Evolutionary conservation across 768 basidiomycete species (phyloP).

Genomic region (Suillus clintonianus): DNA sequence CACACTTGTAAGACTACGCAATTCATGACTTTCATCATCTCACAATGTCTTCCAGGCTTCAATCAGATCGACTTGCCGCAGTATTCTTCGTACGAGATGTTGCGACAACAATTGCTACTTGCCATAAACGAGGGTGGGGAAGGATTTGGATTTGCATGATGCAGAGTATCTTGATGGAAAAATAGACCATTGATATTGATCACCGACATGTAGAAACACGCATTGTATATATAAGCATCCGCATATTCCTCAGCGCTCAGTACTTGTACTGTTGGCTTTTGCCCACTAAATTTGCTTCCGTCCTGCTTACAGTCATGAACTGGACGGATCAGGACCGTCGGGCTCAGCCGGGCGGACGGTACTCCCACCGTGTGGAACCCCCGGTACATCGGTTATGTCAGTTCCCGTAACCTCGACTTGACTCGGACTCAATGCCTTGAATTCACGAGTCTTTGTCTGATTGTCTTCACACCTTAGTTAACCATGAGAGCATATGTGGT

Average conservation of each 20-base stretch:
- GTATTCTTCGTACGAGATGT: conserved; percentile 95
- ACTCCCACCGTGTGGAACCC: no score
- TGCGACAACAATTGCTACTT: conserved; percentile 85
- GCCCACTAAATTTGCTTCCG: background rate
- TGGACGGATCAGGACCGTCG: no score
- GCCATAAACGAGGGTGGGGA: conserved; percentile 97
- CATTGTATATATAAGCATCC: conserved; percentile 33
- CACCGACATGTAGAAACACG: conserved; percentile 30
- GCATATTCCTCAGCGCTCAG: conserved; percentile 16
- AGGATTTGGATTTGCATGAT: conserved; percentile 84
- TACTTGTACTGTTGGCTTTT: background rate
- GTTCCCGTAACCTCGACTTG: background rate
- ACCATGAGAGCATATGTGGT: conserved; percentile 82
- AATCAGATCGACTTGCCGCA: conserved; percentile 94
- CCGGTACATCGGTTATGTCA: background rate
- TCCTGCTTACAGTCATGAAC: background rate
- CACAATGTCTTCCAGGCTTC: conserved; percentile 59
- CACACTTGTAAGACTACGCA: conserved; percentile 71
- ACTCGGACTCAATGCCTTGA: background rate
- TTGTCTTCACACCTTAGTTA: background rate
- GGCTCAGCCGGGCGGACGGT: no score
- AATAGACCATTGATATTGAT: conserved; percentile 18
- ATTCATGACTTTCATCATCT: conserved; percentile 4
- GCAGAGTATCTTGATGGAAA: background rate
- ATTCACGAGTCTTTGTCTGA: background rate